Conservation (phyloP, 148 eudicot species). For the Heliosperma pusillum region DNA sequence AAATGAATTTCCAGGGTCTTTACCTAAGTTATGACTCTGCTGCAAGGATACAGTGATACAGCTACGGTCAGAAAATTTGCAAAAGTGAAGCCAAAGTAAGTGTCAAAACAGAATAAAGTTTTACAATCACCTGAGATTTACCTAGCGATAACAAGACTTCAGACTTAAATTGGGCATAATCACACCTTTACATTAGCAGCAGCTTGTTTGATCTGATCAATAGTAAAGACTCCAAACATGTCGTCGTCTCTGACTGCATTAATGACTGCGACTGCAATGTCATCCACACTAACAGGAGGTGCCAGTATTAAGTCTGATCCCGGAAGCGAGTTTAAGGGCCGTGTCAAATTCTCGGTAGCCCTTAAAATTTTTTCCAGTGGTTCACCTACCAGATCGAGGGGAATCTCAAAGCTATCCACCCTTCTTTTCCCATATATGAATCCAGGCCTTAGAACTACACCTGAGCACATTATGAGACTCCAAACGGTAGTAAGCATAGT, state of each 20-base stretch:
- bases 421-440: slow-evolving; percentile 91
- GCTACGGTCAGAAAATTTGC: too few relatives aligned
- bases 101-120: background rate
- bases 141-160: background rate
- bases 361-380: slow-evolving; percentile 67
- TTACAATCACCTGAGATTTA: background rate
- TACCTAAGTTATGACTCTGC: background rate
- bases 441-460: slow-evolving; percentile 85
- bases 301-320: slow-evolving; percentile 85
- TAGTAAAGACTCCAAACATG: slow-evolving; percentile 78
- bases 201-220: slow-evolving; percentile 90
- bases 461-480: slow-evolving; percentile 35
- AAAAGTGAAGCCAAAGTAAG: background rate
- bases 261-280: slow-evolving; percentile 72
- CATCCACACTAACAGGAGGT: slow-evolving; percentile 91
- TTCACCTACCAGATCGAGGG: slow-evolving; percentile 79
- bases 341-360: slow-evolving; percentile 60
- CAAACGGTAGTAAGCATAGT: background rate
- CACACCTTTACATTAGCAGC: slow-evolving; percentile 70
- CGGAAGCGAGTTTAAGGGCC: slow-evolving; percentile 71
- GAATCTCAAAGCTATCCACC: slow-evolving; percentile 86
- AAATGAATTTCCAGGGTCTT: background rate
- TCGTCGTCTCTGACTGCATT: slow-evolving; percentile 78
- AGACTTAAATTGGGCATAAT: background rate
- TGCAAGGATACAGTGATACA: background rate